Conservation (phyloP, 371 early-diverging fungal species). For the Funneliformis caledonium region DNA sequence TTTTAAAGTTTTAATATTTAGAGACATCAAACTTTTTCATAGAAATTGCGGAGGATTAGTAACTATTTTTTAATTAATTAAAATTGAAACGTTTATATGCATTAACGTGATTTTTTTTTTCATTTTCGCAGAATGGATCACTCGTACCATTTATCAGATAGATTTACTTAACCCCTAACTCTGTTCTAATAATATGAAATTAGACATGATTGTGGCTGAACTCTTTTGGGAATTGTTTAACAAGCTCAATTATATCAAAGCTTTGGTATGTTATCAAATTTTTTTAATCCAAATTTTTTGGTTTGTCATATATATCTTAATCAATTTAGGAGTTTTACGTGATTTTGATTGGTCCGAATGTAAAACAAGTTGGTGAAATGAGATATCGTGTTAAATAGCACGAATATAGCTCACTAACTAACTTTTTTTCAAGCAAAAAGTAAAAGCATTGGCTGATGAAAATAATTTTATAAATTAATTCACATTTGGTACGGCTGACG, state of each 20-base stretch:
- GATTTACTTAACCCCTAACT: slow-evolving; percentile 44
- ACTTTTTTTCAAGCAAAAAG: background rate
- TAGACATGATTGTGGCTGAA: slow-evolving; percentile 53
- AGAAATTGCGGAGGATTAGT: too few species aligned
- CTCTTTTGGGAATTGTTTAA: slow-evolving; percentile 49
- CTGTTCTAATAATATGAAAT: slow-evolving; percentile 42
- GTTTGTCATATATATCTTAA: background rate
- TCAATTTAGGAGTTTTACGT: slow-evolving; percentile 48
- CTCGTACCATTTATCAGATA: slow-evolving; percentile 53
- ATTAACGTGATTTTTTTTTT: too few species aligned
- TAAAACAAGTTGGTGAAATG: slow-evolving; percentile 34
- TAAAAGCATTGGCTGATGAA: background rate
- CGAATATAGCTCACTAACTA: slow-evolving; percentile 34
- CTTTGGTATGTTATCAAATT: slow-evolving; percentile 41
- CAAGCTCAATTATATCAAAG: slow-evolving; percentile 49
- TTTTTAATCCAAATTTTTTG: background rate
- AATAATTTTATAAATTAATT: slow-evolving; percentile 48
- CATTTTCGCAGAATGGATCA: slow-evolving; percentile 50
- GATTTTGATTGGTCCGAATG: slow-evolving; percentile 54
- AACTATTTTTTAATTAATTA: too few species aligned
- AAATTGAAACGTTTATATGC: too few species aligned
- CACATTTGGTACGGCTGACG: slow-evolving; percentile 52
- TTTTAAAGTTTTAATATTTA: too few species aligned
- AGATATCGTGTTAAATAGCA: slow-evolving; percentile 45
- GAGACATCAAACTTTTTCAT: too few species aligned